Evolutionary conservation across 148 eudicot genomes (phyloP).

Genomic region (Fallopia convolvulus): DNA sequence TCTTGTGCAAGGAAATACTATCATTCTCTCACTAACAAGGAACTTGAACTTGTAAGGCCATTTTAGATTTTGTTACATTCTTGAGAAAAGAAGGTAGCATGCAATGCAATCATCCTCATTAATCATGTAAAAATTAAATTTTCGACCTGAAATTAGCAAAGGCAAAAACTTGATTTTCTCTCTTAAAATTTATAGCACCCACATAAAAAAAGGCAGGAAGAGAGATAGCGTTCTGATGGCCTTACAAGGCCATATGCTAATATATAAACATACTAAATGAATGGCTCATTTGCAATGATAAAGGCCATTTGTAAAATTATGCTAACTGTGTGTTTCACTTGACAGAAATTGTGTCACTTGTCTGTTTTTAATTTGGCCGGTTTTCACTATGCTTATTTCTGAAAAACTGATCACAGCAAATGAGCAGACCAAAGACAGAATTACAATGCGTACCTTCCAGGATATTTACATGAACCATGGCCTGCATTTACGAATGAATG

Average conservation of each 20-base stretch:
- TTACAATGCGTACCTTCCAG: slow-evolving; percentile 65
- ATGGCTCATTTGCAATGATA: neutral
- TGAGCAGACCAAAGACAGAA: neutral
- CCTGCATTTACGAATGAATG: slow-evolving; percentile 33
- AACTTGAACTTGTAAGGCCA: neutral
- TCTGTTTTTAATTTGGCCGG: neutral
- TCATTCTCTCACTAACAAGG: neutral
- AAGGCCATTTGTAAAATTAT: neutral
- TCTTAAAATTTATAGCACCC: neutral
- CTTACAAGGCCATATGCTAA: neutral
- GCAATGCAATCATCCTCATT: slow-evolving; percentile 5
- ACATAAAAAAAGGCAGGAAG: neutral
- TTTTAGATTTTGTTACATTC: neutral
- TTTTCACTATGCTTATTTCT: neutral
- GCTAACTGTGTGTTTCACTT: neutral
- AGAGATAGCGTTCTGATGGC: neutral
- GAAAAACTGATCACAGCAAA: neutral
- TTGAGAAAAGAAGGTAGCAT: neutral
- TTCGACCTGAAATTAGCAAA: too few relatives aligned
- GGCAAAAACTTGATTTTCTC: neutral
- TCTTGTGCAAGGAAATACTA: neutral
- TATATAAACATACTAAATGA: neutral
- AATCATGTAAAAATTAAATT: neutral
- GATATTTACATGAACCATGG: slow-evolving; percentile 76
- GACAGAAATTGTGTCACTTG: neutral